Base-by-base conservation (phyloP, 139 green algal genomes). In the Pedinophyceae sp. region DNA sequence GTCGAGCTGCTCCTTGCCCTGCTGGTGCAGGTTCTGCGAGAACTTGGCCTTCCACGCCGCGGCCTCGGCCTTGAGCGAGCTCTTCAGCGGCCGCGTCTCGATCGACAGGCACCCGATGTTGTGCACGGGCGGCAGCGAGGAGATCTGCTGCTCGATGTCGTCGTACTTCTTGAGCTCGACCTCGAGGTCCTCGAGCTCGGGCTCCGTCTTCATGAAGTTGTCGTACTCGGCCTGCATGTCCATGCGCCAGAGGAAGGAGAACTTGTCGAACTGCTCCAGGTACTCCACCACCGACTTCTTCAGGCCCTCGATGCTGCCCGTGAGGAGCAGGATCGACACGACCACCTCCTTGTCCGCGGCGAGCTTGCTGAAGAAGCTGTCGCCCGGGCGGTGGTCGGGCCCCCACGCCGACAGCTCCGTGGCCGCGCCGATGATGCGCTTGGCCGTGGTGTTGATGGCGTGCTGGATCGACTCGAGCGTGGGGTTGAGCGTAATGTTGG, bases 41-140 rank as follows among this genome's bases (percentile, higher is more conserved):
- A 93, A 95, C 67, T 87, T 77, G 17, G 77, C 73, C 78, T 95
- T 95, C 87, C 87, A 95, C 28, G 67, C 72, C 10, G 75, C 79
- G 0, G 86, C 82, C 70, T 94, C 87, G 13, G 62, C 57, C 65
- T 83, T 85, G 19, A 94, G 67, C 1, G 67, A 77, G 55, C 72
- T 72, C 69, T 94, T 93, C 22, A 95, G 72, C 2, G 86, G 84
- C 62, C 78, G 58, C 0, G 80, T 89, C 63, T 90, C 83, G 19
- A 94, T 62, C 3, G 65, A 77, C 23, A 95, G 63, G 3, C 79
- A 72, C 28, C 86, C 87, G 29, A 93, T 86, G 72, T 85, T 86
- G 65, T 94, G 79, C 59, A 88, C 66, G 15, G 64, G 47, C 2
- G 73, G 25, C 30, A 92, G 81, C 30, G 27, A 27, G 19, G 66